These are phyloP conservation scores for Solanum medicagineum DNA, from an alignment of 257 asterid species.

Conservation along the genomic window DNA sequence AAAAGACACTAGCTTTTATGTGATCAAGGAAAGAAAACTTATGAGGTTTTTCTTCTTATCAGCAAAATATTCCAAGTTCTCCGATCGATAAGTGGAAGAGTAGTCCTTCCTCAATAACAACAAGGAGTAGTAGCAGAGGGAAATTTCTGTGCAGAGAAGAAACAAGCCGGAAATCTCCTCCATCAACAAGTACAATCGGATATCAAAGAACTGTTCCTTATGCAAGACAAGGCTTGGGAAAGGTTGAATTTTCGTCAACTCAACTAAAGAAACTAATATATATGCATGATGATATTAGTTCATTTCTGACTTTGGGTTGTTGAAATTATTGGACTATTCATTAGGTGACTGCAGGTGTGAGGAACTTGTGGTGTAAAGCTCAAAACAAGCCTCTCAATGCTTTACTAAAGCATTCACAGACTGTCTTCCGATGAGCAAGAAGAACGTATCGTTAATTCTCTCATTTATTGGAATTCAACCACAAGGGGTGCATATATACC, in stretches of 20 bases:
- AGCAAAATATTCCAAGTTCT: slow-evolving; percentile 19
- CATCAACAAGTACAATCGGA: slow-evolving; percentile 21
- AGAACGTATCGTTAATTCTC: not conserved
- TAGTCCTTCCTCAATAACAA: slow-evolving; percentile 6
- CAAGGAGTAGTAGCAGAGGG: slow-evolving; percentile 20
- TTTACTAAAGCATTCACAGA: slow-evolving; percentile 44
- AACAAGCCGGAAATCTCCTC: slow-evolving; percentile 60
- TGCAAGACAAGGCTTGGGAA: slow-evolving; percentile 52
- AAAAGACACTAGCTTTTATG: not conserved
- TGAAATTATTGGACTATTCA: not conserved
- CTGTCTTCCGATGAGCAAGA: slow-evolving; percentile 29
- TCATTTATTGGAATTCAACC: not conserved
- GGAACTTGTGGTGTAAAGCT: slow-evolving; percentile 28
- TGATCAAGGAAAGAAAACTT: not conserved
- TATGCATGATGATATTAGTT: not conserved
- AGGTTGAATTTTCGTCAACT: slow-evolving; percentile 21
- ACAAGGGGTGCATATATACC: not conserved
- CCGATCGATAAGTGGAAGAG: slow-evolving; percentile 10
- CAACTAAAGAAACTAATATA: not conserved
- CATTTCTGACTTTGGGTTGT: not conserved
- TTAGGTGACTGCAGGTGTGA: slow-evolving; percentile 46
- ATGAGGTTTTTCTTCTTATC: not conserved
- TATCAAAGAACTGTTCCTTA: slow-evolving; percentile 58
- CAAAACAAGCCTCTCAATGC: slow-evolving; percentile 36
- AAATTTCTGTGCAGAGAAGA: slow-evolving; percentile 28